Percentiles rank a stretch among this genome's conserved stretches.
phyloP scores from a whole-genome alignment of 192 early-diverging fungal species.

The Dissophora ornata region DNA sequence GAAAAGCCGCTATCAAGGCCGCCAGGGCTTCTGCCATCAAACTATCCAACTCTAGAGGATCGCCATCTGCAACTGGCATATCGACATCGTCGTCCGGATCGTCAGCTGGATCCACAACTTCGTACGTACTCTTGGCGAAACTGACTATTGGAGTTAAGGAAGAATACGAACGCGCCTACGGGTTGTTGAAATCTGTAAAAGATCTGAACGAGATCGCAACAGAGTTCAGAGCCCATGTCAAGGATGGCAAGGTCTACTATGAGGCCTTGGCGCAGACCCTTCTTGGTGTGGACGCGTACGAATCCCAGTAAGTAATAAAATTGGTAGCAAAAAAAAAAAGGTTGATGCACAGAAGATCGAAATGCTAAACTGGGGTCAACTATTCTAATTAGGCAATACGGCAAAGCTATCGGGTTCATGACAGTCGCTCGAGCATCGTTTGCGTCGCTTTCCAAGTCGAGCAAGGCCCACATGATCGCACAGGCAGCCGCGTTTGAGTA shows the following conservation, averaged over 20 bases:
- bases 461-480: slow-evolving; percentile 56
- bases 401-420: slow-evolving; percentile 68
- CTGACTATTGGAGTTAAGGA: slow-evolving; percentile 66
- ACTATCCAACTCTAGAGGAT: not conserved
- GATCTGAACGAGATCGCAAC: slow-evolving; percentile 61
- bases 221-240: slow-evolving; percentile 65
- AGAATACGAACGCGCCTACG: slow-evolving; percentile 69
- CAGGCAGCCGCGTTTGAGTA: slow-evolving; percentile 61
- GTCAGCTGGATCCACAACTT: slow-evolving; percentile 40
- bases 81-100: too few relatives aligned
- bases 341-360: not conserved
- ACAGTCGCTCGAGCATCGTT: slow-evolving; percentile 59
- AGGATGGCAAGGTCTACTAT: slow-evolving; percentile 54
- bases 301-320: slow-evolving; percentile 56
- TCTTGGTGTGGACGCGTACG: slow-evolving; percentile 67
- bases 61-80: not conserved
- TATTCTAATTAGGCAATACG: slow-evolving; percentile 54
- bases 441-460: slow-evolving; percentile 56
- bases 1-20: slow-evolving; percentile 61
- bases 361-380: not conserved
- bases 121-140: slow-evolving; percentile 65
- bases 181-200: slow-evolving; percentile 63
- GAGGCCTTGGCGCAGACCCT: slow-evolving; percentile 66
- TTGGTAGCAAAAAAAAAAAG: too few relatives aligned
- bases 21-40: slow-evolving; percentile 31